A percentile compares a stretch with the other conserved stretches of the same genome.
These are phyloP conservation scores for Xylaria bambusicola DNA, from an alignment of 495 filamentous ascomycete genomes.

Conservation along the genomic window DNA sequence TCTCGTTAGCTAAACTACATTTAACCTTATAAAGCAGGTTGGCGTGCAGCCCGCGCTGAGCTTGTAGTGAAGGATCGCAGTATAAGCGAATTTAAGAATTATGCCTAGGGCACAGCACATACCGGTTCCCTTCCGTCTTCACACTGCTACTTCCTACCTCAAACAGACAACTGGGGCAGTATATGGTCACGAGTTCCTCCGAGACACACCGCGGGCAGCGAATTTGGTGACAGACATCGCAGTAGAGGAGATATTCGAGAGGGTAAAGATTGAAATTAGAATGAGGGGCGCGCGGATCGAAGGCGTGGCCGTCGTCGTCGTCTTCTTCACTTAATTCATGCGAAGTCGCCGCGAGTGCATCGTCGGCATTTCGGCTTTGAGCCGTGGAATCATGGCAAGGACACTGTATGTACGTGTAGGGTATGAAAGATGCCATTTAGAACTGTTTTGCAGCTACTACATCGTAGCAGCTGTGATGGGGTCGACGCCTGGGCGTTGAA, in stretches of 20 bases:
- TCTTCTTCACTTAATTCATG: slow-evolving; percentile 44
- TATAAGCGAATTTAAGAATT: neutral
- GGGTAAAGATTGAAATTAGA: slow-evolving; percentile 90
- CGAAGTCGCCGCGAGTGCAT: slow-evolving; percentile 37
- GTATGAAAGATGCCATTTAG: slow-evolving; percentile 73
- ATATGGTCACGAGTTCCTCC: slow-evolving; percentile 92
- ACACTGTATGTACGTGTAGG: slow-evolving; percentile 91
- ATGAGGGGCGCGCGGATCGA: slow-evolving; percentile 80
- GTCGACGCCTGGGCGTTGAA: neutral
- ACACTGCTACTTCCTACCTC: slow-evolving; percentile 90
- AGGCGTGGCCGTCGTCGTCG: slow-evolving; percentile 75
- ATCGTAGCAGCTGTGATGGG: slow-evolving; percentile 24
- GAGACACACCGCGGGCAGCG: slow-evolving; percentile 87
- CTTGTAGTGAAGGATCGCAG: neutral
- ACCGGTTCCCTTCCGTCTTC: slow-evolving; percentile 91
- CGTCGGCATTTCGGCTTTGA: slow-evolving; percentile 43
- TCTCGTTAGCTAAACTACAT: neutral
- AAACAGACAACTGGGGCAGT: slow-evolving; percentile 93
- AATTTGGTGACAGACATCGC: slow-evolving; percentile 94
- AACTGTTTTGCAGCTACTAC: slow-evolving; percentile 26
- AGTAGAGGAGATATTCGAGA: slow-evolving; percentile 91
- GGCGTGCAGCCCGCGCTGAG: neutral
- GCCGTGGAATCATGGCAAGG: slow-evolving; percentile 71
- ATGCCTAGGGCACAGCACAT: slow-evolving; percentile 31
- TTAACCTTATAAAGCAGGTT: neutral